Base-by-base conservation (phyloP, 2,329 filamentous ascomycete species). In the Ascochyta rabiei region DNA sequence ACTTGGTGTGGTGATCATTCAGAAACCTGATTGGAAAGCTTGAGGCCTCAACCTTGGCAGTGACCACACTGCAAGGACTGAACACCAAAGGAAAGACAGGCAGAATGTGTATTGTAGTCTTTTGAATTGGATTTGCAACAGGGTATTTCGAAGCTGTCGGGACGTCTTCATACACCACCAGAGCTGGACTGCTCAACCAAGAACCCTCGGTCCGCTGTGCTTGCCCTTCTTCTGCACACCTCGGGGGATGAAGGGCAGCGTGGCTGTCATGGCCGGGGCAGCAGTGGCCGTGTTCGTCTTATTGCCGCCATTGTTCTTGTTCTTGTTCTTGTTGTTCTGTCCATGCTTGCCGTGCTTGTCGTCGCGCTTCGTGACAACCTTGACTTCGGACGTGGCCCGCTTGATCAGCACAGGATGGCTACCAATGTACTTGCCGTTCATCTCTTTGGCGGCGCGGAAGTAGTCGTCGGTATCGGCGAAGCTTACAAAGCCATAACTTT, bases 371-470 rank as follows among this genome's bases (percentile, higher is more conserved):
- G 82, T 83, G 12, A 87, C 82, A 4, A 91, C 86, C 72, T 90
- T 91, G 75, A 99, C 91, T 75, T 98, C 93, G 6, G 93, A 96
- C 64, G 89, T 96, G 62, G 90, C 91, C 74, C 95, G 90, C 75
- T 90, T 88, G 63, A 98, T 84, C 23, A 90, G 81, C 24, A 97
- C 90, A 0, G 95, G 95, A 75, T 98, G 95, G 74, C 92, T 97
- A 68, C 96, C 93, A 72, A 99, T 98, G 77, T 99, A 99, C 79
- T 99, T 98, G 66, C 93, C 93, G 70, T 97, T 90, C 95, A 98
- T 98, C 79, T 98, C 93, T 78, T 95, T 92, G 68, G 92, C 93
- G 1, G 95, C 93, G 68, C 91, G 86, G 81, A 99, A 98, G 75
- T 96, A 98, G 70, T 97, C 93, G 74, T 99, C 95, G 26, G 92